A percentile compares a stretch with the other conserved stretches of the same genome.
These are phyloP conservation scores for Coemansia sp. DNA, from an alignment of 192 early-diverging fungal species.

Conservation along the genomic window DNA sequence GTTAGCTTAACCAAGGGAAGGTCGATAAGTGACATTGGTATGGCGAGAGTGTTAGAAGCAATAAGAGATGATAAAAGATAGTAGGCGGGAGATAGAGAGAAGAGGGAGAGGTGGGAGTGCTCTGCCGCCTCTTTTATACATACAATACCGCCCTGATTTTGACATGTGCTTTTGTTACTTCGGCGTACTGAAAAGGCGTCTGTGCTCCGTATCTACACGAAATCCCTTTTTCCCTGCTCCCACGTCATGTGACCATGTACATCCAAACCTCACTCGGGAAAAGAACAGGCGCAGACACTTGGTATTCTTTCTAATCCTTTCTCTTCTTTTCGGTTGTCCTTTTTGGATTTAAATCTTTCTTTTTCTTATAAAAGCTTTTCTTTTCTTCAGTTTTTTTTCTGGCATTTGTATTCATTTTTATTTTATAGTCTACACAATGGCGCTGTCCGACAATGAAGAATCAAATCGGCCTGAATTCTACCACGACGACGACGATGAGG, in stretches of 20 bases:
- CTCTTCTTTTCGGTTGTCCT: not conserved
- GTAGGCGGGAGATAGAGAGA: not conserved
- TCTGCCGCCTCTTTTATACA: not conserved
- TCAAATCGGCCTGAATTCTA: conserved; percentile 43
- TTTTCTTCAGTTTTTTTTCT: conserved; percentile 3
- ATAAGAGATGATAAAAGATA: not conserved
- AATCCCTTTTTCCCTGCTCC: not conserved
- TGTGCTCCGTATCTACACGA: too few species aligned
- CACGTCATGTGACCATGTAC: not conserved
- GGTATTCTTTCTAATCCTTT: not conserved
- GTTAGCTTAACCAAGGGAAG: conserved; percentile 48
- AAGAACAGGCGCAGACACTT: too few species aligned
- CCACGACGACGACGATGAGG: conserved; percentile 28
- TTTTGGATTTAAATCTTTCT: not conserved
- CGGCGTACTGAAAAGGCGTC: not conserved
- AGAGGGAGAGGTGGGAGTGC: too few species aligned
- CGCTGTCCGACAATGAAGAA: conserved; percentile 38
- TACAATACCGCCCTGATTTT: not conserved
- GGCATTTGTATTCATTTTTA: not conserved
- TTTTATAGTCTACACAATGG: not conserved
- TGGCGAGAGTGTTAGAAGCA: too few species aligned
- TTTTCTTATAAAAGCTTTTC: not conserved
- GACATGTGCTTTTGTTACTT: conserved; percentile 3
- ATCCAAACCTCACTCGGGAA: not conserved
- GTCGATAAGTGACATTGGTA: conserved; percentile 42